These are phyloP conservation scores for Solanum aculeatissimum DNA, from an alignment of 305 asterid species.

Conservation along the genomic window DNA sequence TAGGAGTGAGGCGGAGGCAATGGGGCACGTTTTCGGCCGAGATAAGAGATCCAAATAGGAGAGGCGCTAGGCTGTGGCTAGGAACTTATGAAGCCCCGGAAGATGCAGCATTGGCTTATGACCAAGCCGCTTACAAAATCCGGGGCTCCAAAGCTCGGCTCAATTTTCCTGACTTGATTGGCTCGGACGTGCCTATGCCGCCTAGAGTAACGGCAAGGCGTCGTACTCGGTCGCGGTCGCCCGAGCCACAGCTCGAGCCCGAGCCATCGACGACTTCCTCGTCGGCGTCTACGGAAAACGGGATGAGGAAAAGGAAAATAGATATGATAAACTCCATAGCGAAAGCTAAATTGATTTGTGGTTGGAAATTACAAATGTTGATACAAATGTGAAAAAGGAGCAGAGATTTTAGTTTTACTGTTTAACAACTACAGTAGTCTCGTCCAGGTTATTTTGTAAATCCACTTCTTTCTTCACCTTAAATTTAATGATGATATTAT, in stretches of 20 bases:
- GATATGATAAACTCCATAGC: not conserved
- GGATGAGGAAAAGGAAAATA: not conserved
- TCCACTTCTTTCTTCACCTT: not conserved
- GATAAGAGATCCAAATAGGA: constrained; percentile 2
- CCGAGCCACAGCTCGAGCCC: too few relatives aligned
- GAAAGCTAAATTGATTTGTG: not conserved
- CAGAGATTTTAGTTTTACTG: not conserved
- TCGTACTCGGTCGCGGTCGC: not conserved
- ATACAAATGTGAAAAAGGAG: not conserved
- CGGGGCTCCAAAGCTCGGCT: not conserved
- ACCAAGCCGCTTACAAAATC: constrained; percentile 3
- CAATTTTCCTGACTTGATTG: constrained; percentile 5
- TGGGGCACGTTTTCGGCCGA: constrained; percentile 3
- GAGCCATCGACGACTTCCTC: not conserved
- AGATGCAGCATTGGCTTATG: constrained; percentile 17
- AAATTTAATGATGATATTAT: not conserved
- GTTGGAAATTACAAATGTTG: not conserved
- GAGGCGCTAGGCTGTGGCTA: not conserved
- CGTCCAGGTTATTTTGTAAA: not conserved
- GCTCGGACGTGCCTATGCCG: not conserved
- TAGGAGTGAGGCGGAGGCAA: not conserved
- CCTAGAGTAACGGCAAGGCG: not conserved
- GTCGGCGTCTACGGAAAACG: not conserved
- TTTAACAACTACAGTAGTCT: not conserved
- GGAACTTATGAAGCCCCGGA: constrained; percentile 6